These are phyloP conservation scores for Cyberlindnera americana DNA, from an alignment of 805 yeast genomes.

Conservation along the genomic window DNA sequence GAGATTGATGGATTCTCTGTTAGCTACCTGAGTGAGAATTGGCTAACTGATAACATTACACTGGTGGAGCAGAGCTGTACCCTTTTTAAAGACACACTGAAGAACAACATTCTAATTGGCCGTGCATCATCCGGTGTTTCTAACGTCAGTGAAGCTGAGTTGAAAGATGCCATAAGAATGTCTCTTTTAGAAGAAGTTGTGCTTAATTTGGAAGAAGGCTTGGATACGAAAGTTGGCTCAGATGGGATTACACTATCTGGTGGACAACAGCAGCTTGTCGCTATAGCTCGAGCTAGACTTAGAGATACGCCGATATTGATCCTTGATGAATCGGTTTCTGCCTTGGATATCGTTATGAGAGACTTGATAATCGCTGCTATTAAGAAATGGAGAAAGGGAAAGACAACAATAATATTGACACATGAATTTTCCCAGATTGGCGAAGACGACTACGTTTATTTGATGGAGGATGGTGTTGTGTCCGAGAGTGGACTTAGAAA, in stretches of 20 bases:
- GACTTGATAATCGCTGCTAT: constrained; percentile 46
- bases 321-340: constrained; percentile 84
- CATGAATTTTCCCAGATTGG: constrained; percentile 67
- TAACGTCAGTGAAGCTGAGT: constrained; percentile 23
- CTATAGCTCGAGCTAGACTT: constrained; percentile 77
- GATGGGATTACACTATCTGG: constrained; percentile 65
- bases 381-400: constrained; percentile 56
- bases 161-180: constrained; percentile 46
- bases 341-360: constrained; percentile 59
- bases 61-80: constrained; percentile 70
- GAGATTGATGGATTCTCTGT: constrained; percentile 52
- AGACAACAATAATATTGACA: constrained; percentile 77
- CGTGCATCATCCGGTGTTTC: constrained; percentile 23
- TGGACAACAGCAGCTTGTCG: constrained; percentile 84
- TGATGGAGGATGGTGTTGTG: constrained; percentile 59
- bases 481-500: constrained; percentile 40
- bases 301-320: constrained; percentile 73
- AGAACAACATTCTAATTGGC: constrained; percentile 62
- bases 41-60: constrained; percentile 63
- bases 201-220: constrained; percentile 46
- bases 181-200: constrained; percentile 52
- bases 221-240: constrained; percentile 48
- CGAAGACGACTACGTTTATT: constrained; percentile 51
- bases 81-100: constrained; percentile 60
- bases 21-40: constrained; percentile 37